Conservation (phyloP, 805 yeast genomes). For the Blastobotrys americana region DNA sequence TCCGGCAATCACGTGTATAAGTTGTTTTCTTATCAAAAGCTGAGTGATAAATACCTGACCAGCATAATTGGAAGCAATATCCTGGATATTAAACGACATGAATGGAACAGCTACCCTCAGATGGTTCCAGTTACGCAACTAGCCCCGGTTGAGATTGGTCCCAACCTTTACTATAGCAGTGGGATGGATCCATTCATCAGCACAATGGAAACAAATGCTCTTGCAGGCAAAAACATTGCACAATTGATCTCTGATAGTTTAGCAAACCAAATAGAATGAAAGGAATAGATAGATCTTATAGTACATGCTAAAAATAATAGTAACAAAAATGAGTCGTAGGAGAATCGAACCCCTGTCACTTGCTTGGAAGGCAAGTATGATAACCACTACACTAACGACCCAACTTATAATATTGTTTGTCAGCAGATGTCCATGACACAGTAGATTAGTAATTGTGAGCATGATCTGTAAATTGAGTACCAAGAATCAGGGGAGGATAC, state of each 20-base stretch:
- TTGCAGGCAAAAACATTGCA: constrained; percentile 46
- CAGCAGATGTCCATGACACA: no score
- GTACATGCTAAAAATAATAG: no score
- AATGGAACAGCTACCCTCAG: constrained; percentile 42
- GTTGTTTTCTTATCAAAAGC: constrained; percentile 31
- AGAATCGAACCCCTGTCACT: constrained; percentile 89
- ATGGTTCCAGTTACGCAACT: constrained; percentile 29
- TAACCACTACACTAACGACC: constrained; percentile 86
- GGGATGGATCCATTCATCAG: constrained; percentile 42
- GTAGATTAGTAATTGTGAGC: no score
- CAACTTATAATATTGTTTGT: no score
- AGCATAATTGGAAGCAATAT: constrained; percentile 25
- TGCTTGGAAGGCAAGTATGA: constrained; percentile 88
- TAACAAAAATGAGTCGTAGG: constrained; percentile 62
- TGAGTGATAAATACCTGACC: constrained; percentile 19
- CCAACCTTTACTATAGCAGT: constrained; percentile 38
- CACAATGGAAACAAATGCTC: constrained; percentile 46
- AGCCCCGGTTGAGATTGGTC: constrained; percentile 28
- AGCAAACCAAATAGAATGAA: no score
- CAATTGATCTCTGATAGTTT: constrained; percentile 31
- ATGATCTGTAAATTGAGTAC: no score
- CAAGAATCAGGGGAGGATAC: no score
- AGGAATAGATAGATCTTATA: no score
- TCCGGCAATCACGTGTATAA: constrained; percentile 34
- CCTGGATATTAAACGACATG: constrained; percentile 28